Conservation (phyloP, 371 early-diverging fungal genomes). For the Syncephalastrum racemosum region DNA sequence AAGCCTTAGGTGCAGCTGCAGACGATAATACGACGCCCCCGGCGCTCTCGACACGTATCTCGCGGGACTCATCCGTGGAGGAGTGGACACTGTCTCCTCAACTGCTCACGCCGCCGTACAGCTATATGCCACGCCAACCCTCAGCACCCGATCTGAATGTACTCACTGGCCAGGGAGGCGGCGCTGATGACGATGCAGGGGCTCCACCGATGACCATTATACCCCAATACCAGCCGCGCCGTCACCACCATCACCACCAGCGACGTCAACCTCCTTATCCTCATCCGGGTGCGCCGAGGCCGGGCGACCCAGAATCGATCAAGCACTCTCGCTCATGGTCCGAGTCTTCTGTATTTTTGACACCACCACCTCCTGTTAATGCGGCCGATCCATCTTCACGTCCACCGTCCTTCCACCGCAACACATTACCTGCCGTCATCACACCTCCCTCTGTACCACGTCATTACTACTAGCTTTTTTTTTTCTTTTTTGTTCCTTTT, state of each 20-base stretch:
- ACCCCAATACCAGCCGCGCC: slow-evolving; percentile 2
- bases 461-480: slow-evolving; percentile 1
- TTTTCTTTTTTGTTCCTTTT: background rate
- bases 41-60: too few relatives aligned
- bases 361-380: background rate
- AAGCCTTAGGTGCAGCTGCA: background rate
- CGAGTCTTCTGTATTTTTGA: background rate
- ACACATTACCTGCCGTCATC: background rate
- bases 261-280: background rate
- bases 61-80: too few relatives aligned
- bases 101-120: slow-evolving; percentile 1
- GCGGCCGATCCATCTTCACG: background rate
- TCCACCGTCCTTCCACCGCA: background rate
- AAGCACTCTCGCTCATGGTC: slow-evolving; percentile 2
- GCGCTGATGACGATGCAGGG: too few relatives aligned
- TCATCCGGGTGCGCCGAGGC: too few relatives aligned
- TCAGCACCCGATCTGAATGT: slow-evolving; percentile 16
- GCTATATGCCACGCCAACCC: slow-evolving; percentile 10
- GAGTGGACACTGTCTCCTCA: too few relatives aligned
- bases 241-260: slow-evolving; percentile 1
- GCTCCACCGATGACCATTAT: background rate
- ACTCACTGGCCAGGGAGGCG: too few relatives aligned
- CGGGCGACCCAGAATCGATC: background rate
- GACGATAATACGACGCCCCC: background rate
- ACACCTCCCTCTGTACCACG: slow-evolving; percentile 6